Base-by-base conservation (phyloP, 2,329 filamentous ascomycete genomes). In the Colletotrichum karsti region DNA sequence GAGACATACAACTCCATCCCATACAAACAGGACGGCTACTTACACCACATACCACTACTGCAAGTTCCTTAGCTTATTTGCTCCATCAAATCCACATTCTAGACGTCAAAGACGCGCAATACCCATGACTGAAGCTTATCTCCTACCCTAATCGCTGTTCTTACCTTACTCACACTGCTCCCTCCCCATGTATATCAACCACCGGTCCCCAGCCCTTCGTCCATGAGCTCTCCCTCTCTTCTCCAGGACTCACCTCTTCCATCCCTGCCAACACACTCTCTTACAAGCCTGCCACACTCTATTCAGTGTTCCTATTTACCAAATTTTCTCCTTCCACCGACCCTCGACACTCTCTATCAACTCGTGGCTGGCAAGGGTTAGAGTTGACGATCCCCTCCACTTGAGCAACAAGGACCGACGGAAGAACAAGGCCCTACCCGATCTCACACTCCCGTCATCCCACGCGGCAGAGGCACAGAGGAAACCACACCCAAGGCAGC, bases 141-240 rank as follows among this genome's bases (percentile, higher is more conserved):
- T 48, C 20, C 54, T 53, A 48, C 60, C 64, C 51, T 62, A 37
- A 18, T 48, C 33, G n/a, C 46, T 51, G 41, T 35, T 35, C 8
- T 28, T n/a, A n/a, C 50, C 41, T 39, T 61, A 44, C 58, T 53
- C 59, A 35, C 37, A 33, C 37, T 41, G 30, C 59, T 63, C 50
- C 53, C 55, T 59, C 56, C 13, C 24, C 33, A 22, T 46, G 60
- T 68, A 68, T 68, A 68, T 68, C 60, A 68, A 68, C 60, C 48
- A 33, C 56, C 7, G 20, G n/a, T 13, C 59, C 64, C 63, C 64
- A 30, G 24, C 24, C 9, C 39, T 58, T 39, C 42, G 42, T 44
- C 28, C 42, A 20, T n/a, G 20, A 26, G 7, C 26, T 24, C 51
- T 35, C 37, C 42, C 53, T 39, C 53, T 33, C 24, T 48, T 48